Evolutionary conservation across 2,329 filamentous ascomycete genomes (phyloP).

Genomic region (Rhexocercosporidium sp.): DNA sequence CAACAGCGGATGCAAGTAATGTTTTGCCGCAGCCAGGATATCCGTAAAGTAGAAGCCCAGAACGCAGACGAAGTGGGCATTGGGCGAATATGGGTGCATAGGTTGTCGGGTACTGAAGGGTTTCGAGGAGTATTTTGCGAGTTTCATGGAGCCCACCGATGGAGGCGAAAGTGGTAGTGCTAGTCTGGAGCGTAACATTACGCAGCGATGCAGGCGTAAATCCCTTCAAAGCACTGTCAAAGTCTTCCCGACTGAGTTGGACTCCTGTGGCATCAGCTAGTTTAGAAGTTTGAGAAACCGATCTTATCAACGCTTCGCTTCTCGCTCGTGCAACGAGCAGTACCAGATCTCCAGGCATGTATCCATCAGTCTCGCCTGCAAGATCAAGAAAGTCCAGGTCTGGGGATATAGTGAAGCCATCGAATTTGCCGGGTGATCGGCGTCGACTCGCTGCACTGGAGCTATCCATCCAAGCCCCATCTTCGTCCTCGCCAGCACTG

Average conservation of each 20-base stretch:
- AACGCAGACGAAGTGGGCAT: conserved; percentile 92
- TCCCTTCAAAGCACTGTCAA: conserved; percentile 82
- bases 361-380: conserved; percentile 92
- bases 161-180: conserved; percentile 87
- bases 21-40: conserved; percentile 98
- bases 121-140: conserved; percentile 90
- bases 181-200: conserved; percentile 92
- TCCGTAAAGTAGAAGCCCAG: conserved; percentile 90
- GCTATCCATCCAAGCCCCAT: conserved; percentile 76
- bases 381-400: conserved; percentile 91
- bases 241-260: conserved; percentile 74
- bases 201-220: conserved; percentile 95
- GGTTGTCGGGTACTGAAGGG: conserved; percentile 94
- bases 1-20: conserved; percentile 92
- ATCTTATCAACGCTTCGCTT: conserved; percentile 90
- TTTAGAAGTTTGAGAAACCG: conserved; percentile 57
- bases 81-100: conserved; percentile 98
- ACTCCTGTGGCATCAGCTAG: conserved; percentile 58
- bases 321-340: conserved; percentile 85
- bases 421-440: conserved; percentile 46
- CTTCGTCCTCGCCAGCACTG: conserved; percentile 57
- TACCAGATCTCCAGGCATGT: conserved; percentile 94
- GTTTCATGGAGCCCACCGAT: conserved; percentile 90
- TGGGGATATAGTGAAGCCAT: conserved; percentile 74
- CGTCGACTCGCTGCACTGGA: conserved; percentile 60